Evolutionary conservation across 75 land plant species (phyloP).

Genomic region (Picea glauca): DNA sequence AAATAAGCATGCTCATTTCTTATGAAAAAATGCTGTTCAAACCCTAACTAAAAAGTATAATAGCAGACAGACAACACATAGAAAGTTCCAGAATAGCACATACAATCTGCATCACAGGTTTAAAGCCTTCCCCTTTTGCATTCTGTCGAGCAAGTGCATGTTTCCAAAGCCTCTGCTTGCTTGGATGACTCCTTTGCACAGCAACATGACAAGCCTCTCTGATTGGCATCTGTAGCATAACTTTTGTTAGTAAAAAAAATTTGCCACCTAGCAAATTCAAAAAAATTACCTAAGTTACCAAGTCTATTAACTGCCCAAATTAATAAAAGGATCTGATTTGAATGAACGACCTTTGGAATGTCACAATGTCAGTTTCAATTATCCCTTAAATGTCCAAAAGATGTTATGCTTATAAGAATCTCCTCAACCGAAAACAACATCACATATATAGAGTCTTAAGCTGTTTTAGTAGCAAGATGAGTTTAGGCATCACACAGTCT

Average conservation of each 20-base stretch:
- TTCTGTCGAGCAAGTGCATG: slow-evolving; percentile 84
- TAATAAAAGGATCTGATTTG: background rate
- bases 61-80: background rate
- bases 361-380: background rate
- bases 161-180: slow-evolving; percentile 89
- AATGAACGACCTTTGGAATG: background rate
- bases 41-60: background rate
- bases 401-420: background rate
- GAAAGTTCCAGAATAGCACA: slow-evolving; percentile 8
- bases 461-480: background rate
- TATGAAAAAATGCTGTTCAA: background rate
- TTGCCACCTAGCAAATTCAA: background rate
- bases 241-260: background rate
- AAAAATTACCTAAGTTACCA: background rate
- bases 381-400: background rate
- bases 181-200: slow-evolving; percentile 76
- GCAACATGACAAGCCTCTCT: slow-evolving; percentile 99
- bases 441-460: background rate
- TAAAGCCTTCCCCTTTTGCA: slow-evolving; percentile 60
- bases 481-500: background rate
- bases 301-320: background rate
- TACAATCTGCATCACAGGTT: slow-evolving; percentile 94
- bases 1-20: background rate
- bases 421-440: background rate
- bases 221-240: slow-evolving; percentile 75